phyloP scores from a whole-genome alignment of 208 protist species.

The Wallacemonas sp. region DNA sequence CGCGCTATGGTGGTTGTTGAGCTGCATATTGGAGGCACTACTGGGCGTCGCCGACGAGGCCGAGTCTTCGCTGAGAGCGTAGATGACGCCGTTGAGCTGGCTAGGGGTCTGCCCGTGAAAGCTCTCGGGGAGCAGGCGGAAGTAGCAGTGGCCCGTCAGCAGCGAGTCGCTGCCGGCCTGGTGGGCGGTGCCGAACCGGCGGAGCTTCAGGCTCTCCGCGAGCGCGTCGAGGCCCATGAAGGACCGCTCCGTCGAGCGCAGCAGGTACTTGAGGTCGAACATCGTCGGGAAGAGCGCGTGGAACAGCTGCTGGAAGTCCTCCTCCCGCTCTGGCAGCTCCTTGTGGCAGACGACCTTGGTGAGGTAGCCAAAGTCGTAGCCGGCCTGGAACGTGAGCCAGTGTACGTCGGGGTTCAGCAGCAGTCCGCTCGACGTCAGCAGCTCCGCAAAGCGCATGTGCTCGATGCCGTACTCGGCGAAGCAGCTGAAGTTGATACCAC shows the following conservation, averaged over 20 bases:
- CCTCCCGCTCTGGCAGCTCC: slow-evolving; percentile 95
- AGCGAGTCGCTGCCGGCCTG: slow-evolving; percentile 98
- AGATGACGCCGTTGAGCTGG: slow-evolving; percentile 92
- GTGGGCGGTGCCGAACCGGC: slow-evolving; percentile 93
- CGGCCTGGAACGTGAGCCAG: slow-evolving; percentile 99
- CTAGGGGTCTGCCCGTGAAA: slow-evolving; percentile 85
- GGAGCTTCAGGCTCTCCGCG: slow-evolving; percentile 94
- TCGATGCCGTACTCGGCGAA: slow-evolving; percentile 96
- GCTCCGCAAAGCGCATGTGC: slow-evolving; percentile 95
- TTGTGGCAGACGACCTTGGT: slow-evolving; percentile 96
- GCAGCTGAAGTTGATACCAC: slow-evolving; percentile 98
- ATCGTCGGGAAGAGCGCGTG: slow-evolving; percentile 96
- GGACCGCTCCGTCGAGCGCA: slow-evolving; percentile 91
- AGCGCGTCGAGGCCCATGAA: slow-evolving; percentile 96
- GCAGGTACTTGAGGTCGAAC: slow-evolving; percentile 99
- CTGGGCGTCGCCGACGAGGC: slow-evolving; percentile 76
- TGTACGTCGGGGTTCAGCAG: slow-evolving; percentile 95
- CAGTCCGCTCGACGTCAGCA: slow-evolving; percentile 97
- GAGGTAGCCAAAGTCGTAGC: slow-evolving; percentile 99
- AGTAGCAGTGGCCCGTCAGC: slow-evolving; percentile 98
- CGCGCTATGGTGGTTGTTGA: slow-evolving; percentile 19
- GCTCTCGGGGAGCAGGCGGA: slow-evolving; percentile 94
- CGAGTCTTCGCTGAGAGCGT: slow-evolving; percentile 93
- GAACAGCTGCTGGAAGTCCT: slow-evolving; percentile 97
- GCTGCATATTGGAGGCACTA: slow-evolving; percentile 35